These are phyloP conservation scores for Tolypocladium nubicola DNA, from an alignment of 2,329 filamentous ascomycete species.

Conservation along the genomic window DNA sequence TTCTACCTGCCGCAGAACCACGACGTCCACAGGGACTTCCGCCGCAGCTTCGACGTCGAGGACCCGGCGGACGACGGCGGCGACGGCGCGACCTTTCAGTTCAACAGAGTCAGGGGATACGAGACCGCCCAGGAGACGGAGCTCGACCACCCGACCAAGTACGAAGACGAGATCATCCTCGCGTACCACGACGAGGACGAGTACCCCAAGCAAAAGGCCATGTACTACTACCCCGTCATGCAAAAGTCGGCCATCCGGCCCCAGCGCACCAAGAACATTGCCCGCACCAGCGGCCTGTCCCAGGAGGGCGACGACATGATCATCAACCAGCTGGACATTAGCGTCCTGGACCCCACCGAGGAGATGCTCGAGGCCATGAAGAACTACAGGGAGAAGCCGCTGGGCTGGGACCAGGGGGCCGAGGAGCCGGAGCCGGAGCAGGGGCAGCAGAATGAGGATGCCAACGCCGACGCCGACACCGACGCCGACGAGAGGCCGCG, in stretches of 20 bases:
- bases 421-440: constrained; percentile 21
- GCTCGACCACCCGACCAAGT: constrained; percentile 47
- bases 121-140: constrained; percentile 51
- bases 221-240: constrained; percentile 60
- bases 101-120: constrained; percentile 52
- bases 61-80: constrained; percentile 44
- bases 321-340: constrained; percentile 45
- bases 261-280: constrained; percentile 53
- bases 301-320: constrained; percentile 39
- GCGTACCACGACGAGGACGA: constrained; percentile 43
- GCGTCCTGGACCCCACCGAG: constrained; percentile 44
- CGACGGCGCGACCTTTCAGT: constrained; percentile 50
- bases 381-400: constrained; percentile 40
- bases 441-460: constrained; percentile 12
- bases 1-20: constrained; percentile 48
- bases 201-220: constrained; percentile 43
- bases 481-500: constrained; percentile 6
- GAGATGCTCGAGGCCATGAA: constrained; percentile 41
- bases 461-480: constrained; percentile 11
- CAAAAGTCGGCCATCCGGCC: constrained; percentile 52
- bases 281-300: constrained; percentile 35
- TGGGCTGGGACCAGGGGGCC: constrained; percentile 32
- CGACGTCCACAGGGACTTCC: constrained; percentile 42
- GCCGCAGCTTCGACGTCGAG: constrained; percentile 47
- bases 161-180: constrained; percentile 52